Percentiles rank a stretch among this genome's conserved stretches.
phyloP scores from a whole-genome alignment of 495 filamentous ascomycete species.

The Hypomontagnella submonticulosa region DNA sequence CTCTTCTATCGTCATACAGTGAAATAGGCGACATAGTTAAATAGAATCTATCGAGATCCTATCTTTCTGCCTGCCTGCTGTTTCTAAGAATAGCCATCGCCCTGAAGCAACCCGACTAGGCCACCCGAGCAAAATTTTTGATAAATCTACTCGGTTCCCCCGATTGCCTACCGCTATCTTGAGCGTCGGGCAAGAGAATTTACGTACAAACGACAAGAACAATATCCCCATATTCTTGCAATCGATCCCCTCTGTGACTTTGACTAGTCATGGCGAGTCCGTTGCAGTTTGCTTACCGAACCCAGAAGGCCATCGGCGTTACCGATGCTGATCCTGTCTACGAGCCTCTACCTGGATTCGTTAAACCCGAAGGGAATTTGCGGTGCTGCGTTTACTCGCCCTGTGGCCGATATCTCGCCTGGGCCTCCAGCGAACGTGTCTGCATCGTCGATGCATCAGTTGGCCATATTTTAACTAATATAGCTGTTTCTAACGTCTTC shows the following conservation, averaged over 20 bases:
- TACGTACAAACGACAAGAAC: conserved; percentile 43
- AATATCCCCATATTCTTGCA: conserved; percentile 35
- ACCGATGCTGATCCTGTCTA: conserved; percentile 91
- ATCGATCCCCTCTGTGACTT: conserved; percentile 69
- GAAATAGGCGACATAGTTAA: conserved; percentile 13
- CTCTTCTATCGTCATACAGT: neutral
- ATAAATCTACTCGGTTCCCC: conserved; percentile 36
- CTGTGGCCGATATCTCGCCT: conserved; percentile 94
- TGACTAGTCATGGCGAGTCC: conserved; percentile 89
- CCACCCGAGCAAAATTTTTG: conserved; percentile 35
- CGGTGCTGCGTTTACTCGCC: conserved; percentile 95
- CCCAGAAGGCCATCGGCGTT: conserved; percentile 94
- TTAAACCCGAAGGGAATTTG: conserved; percentile 90
- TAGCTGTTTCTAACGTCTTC: conserved; percentile 84
- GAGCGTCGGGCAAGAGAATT: conserved; percentile 37
- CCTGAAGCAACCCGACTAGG: conserved; percentile 4
- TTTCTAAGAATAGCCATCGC: conserved; percentile 22
- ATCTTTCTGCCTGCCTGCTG: conserved; percentile 14
- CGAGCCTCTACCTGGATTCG: conserved; percentile 83
- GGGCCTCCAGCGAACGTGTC: conserved; percentile 89
- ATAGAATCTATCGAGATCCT: conserved; percentile 20
- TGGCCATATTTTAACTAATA: conserved; percentile 78
- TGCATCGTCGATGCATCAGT: conserved; percentile 82
- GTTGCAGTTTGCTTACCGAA: conserved; percentile 94
- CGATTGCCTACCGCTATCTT: conserved; percentile 3